phyloP scores from a whole-genome alignment of 345 rosid genomes.

The Arabidopsis suecica region DNA sequence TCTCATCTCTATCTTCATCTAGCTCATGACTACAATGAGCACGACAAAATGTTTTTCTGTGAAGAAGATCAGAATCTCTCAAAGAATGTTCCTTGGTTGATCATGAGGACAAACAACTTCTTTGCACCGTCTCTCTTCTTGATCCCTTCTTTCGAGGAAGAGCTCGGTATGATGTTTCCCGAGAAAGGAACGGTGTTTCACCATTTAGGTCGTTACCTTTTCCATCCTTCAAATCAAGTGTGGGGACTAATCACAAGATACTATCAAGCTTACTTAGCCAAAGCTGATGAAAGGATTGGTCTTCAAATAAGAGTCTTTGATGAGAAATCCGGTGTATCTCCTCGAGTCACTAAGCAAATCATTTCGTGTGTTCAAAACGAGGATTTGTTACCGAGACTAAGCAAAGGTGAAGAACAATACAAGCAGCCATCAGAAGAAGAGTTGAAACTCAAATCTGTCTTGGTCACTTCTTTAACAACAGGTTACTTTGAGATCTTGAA shows the following conservation, averaged over 20 bases:
- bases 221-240: slow-evolving; percentile 66
- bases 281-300: slow-evolving; percentile 72
- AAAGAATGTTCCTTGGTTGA: slow-evolving; percentile 66
- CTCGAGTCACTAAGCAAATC: slow-evolving; percentile 61
- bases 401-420: slow-evolving; percentile 29
- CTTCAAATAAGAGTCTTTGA: slow-evolving; percentile 71
- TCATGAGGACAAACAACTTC: slow-evolving; percentile 69
- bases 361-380: slow-evolving; percentile 54
- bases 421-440: slow-evolving; percentile 31
- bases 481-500: slow-evolving; percentile 64
- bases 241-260: slow-evolving; percentile 81
- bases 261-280: slow-evolving; percentile 61
- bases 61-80: slow-evolving; percentile 54
- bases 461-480: slow-evolving; percentile 60
- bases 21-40: slow-evolving; percentile 61
- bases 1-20: slow-evolving; percentile 64
- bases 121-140: slow-evolving; percentile 73
- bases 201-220: slow-evolving; percentile 69
- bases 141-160: slow-evolving; percentile 56
- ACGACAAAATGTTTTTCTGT: slow-evolving; percentile 76
- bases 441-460: slow-evolving; percentile 55
- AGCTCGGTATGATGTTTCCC: slow-evolving; percentile 57
- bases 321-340: slow-evolving; percentile 52
- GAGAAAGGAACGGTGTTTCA: slow-evolving; percentile 65
- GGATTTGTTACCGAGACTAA: slow-evolving; percentile 58